Base-by-base conservation (phyloP, 345 rosid species). In the Brassica cretica region DNA sequence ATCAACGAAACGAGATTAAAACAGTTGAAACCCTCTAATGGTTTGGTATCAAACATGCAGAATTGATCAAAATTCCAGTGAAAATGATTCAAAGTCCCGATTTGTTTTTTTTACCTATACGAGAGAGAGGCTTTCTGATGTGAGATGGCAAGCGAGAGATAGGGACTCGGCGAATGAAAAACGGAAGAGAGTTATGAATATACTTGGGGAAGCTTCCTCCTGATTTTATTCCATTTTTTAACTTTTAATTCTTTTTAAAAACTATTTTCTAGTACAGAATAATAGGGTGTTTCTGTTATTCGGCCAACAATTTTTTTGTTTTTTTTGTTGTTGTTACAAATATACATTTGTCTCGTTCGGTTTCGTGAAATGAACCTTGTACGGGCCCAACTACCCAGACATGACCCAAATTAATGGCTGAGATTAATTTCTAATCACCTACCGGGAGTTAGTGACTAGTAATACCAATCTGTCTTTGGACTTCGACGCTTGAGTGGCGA, bases 91-190 rank as follows among this genome's bases (percentile, higher is more conserved):
- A 41, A 73, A 30, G 63, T 63, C 32, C 10, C 49, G n/a, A 44
- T 11, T 41, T 27, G 29, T 3, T 55, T 55, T 5, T 55, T 74
- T 64, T 64, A 64, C 25, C n/a, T 59, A 59, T 7, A 51, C 21
- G 49, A 74, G 67, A 68, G 61, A 44, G 59, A 75, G 21, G 63
- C 15, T 44, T 46, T 19, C 4, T 44, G 46, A 41, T 41, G 44
- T 37, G 8, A 16, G 73, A 39, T 75, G 49, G 5, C 25, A 56
- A 68, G 60, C 24, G 78, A 75, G 12, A 74, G 71, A 56, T 32
- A 75, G 32, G 32, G 73, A 75, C 19, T 30, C 55, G 29, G 80
- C 18, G 56, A 70, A 70, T 61, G 14, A 15, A 62, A 49, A 61
- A 15, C 27, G 64, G 30, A 76, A 21, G 19, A 49, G 49, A 49